phyloP scores from a whole-genome alignment of 106 monocot genomes.

The Agapanthus africanus region DNA sequence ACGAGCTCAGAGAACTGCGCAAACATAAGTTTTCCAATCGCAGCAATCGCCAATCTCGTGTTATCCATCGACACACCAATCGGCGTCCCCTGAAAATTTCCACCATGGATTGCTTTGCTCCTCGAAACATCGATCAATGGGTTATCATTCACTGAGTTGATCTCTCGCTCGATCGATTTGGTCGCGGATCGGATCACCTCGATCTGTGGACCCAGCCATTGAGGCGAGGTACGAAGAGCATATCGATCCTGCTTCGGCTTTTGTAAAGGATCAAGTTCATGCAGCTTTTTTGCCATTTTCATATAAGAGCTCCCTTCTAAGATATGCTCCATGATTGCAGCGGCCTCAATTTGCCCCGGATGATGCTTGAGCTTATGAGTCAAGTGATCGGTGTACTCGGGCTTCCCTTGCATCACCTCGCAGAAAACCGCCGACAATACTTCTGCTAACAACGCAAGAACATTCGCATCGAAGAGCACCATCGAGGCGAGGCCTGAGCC shows the following conservation, averaged over 20 bases:
- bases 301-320: conserved; percentile 34
- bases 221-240: conserved; percentile 32
- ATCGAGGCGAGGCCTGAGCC: conserved; percentile 34
- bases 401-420: conserved; percentile 40
- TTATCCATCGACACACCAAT: conserved; percentile 61
- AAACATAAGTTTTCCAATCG: conserved; percentile 74
- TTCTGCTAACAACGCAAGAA: conserved; percentile 21
- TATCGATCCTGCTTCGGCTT: conserved; percentile 39
- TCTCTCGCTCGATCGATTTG: conserved; percentile 30
- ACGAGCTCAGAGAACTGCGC: conserved; percentile 77
- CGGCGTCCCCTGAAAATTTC: conserved; percentile 53
- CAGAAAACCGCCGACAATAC: conserved; percentile 31
- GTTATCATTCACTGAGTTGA: conserved; percentile 45
- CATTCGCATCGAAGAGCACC: conserved; percentile 29
- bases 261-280: conserved; percentile 31
- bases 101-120: conserved; percentile 35
- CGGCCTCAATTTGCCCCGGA: conserved; percentile 39
- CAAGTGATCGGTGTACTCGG: conserved; percentile 37
- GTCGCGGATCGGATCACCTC: conserved; percentile 27
- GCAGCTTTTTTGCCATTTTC: conserved; percentile 30
- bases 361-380: conserved; percentile 38
- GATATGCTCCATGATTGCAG: conserved; percentile 40
- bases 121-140: conserved; percentile 44
- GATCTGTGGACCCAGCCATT: conserved; percentile 39
- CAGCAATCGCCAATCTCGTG: conserved; percentile 39